These are phyloP conservation scores for Gaeumannomyces tritici DNA, from an alignment of 2,329 filamentous ascomycete species.

Conservation along the genomic window DNA sequence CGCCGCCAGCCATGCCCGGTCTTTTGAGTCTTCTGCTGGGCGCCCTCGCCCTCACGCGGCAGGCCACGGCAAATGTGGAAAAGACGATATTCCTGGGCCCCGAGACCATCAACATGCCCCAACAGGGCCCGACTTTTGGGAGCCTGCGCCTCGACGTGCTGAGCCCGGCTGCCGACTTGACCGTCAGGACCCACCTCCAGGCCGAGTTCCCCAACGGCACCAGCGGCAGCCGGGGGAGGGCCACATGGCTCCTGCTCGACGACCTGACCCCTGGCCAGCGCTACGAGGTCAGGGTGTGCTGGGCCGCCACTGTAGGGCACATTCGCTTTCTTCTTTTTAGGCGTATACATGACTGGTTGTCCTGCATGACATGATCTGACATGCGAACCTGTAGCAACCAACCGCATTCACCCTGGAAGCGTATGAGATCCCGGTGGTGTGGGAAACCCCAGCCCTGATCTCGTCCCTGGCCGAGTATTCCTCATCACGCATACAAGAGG, in stretches of 20 bases:
- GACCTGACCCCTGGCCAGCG: slow-evolving; percentile 59
- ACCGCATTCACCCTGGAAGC: slow-evolving; percentile 66
- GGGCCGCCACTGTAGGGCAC: slow-evolving; percentile 74
- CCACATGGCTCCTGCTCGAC: slow-evolving; percentile 73
- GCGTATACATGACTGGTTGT: background rate
- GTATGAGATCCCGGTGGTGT: slow-evolving; percentile 50
- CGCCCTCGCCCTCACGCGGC: slow-evolving; percentile 8
- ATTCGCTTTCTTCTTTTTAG: background rate
- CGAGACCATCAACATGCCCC: slow-evolving; percentile 41
- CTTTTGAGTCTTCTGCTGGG: slow-evolving; percentile 2
- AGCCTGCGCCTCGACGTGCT: slow-evolving; percentile 57
- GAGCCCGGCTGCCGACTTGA: slow-evolving; percentile 34
- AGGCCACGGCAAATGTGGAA: slow-evolving; percentile 64
- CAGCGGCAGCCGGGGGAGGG: slow-evolving; percentile 36
- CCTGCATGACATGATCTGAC: background rate
- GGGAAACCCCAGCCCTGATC: slow-evolving; percentile 52
- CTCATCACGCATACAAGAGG: slow-evolving; percentile 31
- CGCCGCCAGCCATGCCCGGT: background rate
- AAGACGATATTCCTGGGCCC: slow-evolving; percentile 84
- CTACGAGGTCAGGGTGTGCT: slow-evolving; percentile 90
- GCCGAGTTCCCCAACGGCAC: slow-evolving; percentile 55
- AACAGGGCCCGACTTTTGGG: slow-evolving; percentile 44
- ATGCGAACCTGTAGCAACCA: slow-evolving; percentile 57
- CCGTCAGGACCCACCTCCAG: slow-evolving; percentile 53
- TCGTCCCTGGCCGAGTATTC: slow-evolving; percentile 57